Base-by-base conservation (phyloP, 2,329 filamentous ascomycete genomes). In the Emergomyces orientalis region DNA sequence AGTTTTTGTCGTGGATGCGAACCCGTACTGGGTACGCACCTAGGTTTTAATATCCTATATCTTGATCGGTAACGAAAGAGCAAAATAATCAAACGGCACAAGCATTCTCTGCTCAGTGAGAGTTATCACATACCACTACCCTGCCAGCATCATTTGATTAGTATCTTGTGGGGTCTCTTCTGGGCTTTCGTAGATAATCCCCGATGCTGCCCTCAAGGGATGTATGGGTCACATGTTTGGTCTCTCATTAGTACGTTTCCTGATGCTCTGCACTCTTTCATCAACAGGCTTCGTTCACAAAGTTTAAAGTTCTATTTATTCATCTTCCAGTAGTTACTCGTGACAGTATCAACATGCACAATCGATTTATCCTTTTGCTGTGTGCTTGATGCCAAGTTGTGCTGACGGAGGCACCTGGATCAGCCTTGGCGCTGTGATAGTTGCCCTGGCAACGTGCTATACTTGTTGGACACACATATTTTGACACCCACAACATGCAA, bases 1-100 rank as follows among this genome's bases (percentile, higher is more conserved):
- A 63, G 47, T 63, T 65, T 32, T 62, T 66, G 22, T 32, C 47
- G 13, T 62, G 59, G n/a, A 65, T 66, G 64, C 39, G 55, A 37
- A 60, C 58, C 17, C 56, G 62, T 13, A 22, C 34, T 4, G 62
- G 30, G 27, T 39, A 19, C 14, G 8, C 8, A n/a, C 3, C 0
- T 56, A 34, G 30, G 17, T 25, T 13, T 13, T 27, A 22, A 56
- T 13, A 1, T n/a, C 19, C 19, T n/a, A 45, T 58, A 43, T 41
- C 14, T 8, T 17, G 13, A 58, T 19, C 30, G 37, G 37, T n/a
- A 27, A 3, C 13, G 8, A 41, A 57, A 37, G 13, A 19, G 22
- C 22, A 57, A 37, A 11, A 14, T 17, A 57, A 41, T 49, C 22
- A 49, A 27, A 27, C 13, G 3, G 22, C 22, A 27, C 3, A 22